Evolutionary conservation across 768 basidiomycete genomes (phyloP).

Genomic region (Daedaleopsis nitida): DNA sequence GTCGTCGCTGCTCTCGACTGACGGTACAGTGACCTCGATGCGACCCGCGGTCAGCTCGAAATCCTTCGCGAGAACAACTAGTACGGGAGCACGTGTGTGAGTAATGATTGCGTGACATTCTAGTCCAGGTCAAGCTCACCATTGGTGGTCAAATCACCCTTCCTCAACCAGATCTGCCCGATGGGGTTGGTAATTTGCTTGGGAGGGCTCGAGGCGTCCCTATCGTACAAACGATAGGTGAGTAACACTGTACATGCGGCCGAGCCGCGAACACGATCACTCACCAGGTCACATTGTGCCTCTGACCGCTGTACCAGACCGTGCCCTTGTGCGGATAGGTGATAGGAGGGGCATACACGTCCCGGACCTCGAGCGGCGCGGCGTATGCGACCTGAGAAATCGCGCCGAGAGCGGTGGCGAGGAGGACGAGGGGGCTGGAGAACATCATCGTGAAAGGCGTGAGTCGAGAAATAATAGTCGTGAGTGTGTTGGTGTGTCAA

Average conservation of each 20-base stretch:
- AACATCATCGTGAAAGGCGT: neutral
- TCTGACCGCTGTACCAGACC: conserved; percentile 22
- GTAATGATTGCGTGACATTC: neutral
- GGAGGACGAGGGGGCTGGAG: conserved; percentile 3
- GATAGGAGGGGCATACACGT: conserved; percentile 21
- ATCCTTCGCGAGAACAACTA: conserved; percentile 36
- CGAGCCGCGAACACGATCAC: neutral
- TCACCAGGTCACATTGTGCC: conserved; percentile 27
- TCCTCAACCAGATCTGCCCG: conserved; percentile 21
- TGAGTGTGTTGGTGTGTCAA: conserved; percentile 1
- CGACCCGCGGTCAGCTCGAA: conserved; percentile 39
- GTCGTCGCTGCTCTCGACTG: conserved; percentile 30
- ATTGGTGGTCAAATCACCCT: conserved; percentile 28
- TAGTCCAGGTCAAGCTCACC: conserved; percentile 20
- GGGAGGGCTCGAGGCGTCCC: conserved; percentile 39
- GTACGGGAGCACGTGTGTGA: neutral
- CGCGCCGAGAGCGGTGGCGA: conserved; percentile 11
- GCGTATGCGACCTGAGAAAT: conserved; percentile 11
- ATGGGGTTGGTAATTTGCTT: conserved; percentile 38
- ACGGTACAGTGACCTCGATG: conserved; percentile 40
- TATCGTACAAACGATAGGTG: neutral
- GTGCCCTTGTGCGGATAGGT: conserved; percentile 21
- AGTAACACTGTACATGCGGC: no score
- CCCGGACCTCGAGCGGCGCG: conserved; percentile 14
- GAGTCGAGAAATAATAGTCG: conserved; percentile 1